Percentiles rank a stretch among this genome's conserved stretches.
These are phyloP conservation scores for Ganoderma resinaceum DNA, from an alignment of 1,284 basidiomycete genomes.

Conservation along the genomic window DNA sequence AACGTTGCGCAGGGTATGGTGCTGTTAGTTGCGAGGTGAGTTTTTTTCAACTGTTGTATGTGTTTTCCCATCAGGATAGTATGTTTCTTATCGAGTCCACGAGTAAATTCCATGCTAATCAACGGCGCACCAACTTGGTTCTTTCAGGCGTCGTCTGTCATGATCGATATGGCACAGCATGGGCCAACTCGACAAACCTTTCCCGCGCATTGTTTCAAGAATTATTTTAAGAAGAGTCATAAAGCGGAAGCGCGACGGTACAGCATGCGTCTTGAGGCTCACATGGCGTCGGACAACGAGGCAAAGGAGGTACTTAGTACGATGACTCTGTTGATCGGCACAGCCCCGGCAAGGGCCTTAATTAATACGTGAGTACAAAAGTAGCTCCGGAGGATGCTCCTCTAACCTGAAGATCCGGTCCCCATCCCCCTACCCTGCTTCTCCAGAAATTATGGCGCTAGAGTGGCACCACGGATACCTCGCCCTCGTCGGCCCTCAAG, in stretches of 20 bases:
- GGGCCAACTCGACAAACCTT: not conserved
- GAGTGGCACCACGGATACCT: constrained; percentile 21
- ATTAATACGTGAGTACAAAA: not conserved
- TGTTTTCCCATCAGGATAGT: not conserved
- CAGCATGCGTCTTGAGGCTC: not conserved
- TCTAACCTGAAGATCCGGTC: not conserved
- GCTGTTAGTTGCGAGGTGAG: not conserved
- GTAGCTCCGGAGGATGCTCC: not conserved
- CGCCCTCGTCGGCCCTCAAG: constrained; percentile 41
- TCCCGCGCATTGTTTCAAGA: not conserved
- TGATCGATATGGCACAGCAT: not conserved
- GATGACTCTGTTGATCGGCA: not conserved
- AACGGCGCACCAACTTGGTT: not conserved
- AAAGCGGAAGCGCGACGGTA: not conserved
- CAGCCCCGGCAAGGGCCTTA: not conserved
- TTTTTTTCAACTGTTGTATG: not conserved
- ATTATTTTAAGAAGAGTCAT: not conserved
- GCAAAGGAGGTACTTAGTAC: not conserved
- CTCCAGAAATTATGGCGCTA: constrained; percentile 17
- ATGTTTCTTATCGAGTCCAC: not conserved
- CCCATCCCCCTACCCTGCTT: not conserved
- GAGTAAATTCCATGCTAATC: not conserved
- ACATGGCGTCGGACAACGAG: not conserved
- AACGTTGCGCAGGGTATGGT: not conserved
- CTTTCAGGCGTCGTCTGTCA: not conserved